A percentile compares a stretch with the other conserved stretches of the same genome.
phyloP scores from a whole-genome alignment of 352 stramenopile species.

The Pythium sukuiense region DNA sequence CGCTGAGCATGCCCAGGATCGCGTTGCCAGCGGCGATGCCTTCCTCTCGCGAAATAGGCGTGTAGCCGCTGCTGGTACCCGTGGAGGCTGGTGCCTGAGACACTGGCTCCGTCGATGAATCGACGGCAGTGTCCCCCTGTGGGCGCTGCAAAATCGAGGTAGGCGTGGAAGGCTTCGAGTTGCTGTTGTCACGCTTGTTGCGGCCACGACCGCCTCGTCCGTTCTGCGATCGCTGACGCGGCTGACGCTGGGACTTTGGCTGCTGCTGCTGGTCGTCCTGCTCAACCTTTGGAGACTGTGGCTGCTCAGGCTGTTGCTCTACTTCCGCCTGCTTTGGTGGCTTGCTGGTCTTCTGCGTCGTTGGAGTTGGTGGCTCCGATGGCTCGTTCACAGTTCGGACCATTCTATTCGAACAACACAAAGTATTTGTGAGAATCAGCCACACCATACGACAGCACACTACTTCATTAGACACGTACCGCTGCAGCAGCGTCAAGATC shows the following conservation, averaged over 20 bases:
- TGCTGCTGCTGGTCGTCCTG: constrained; percentile 23
- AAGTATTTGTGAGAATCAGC: neutral
- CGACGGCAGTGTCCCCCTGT: constrained; percentile 1
- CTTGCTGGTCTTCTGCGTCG: constrained; percentile 13
- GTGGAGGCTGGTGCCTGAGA: neutral
- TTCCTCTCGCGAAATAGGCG: constrained; percentile 74
- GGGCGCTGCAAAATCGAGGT: constrained; percentile 65
- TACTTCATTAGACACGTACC: constrained; percentile 35
- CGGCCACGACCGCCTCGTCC: constrained; percentile 18
- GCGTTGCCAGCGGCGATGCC: constrained; percentile 78
- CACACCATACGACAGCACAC: neutral
- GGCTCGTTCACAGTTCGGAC: constrained; percentile 58
- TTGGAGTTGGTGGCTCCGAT: constrained; percentile 23
- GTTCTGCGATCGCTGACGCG: constrained; percentile 31
- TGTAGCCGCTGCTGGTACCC: constrained; percentile 39
- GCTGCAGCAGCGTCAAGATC: constrained; percentile 71
- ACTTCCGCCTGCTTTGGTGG: constrained; percentile 18
- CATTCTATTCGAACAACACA: constrained; percentile 34
- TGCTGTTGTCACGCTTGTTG: constrained; percentile 36
- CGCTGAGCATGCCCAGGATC: constrained; percentile 79
- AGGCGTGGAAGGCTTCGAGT: constrained; percentile 45
- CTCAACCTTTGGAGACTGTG: constrained; percentile 3
- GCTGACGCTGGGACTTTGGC: constrained; percentile 27
- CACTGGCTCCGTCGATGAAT: neutral
- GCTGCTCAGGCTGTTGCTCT: constrained; percentile 22